Evolutionary conservation across 345 rosid genomes (phyloP), one percentile per base, ranked within the genome.

Genomic region (Camelina hispida): DNA sequence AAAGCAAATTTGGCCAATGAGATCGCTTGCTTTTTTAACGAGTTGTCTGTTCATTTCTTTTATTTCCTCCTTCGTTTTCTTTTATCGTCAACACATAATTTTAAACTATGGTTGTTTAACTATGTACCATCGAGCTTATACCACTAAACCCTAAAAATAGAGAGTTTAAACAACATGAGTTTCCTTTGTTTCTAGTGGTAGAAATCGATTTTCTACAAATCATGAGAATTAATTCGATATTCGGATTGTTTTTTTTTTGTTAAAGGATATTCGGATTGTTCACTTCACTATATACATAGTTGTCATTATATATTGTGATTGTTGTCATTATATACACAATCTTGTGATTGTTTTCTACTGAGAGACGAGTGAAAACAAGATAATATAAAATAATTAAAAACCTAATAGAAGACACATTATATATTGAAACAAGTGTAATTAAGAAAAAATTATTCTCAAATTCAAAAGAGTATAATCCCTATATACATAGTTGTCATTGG

Each of bases 1-100:
- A 74, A 55, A 71, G 71, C 71, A 15, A 70, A 46, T 70, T 55
- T 62, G 61, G 66, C 72, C 72, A 65, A 38, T 71, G 62, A 71
- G 57, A 71, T 72, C 38, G 51, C 68, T 51, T 43, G 47, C 8
- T 40, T 71, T 50, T 14, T 42, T 37, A 28, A 28, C 66, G 9
- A 57, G 56, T 71, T 61, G 56, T 53, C 66, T 57, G 38, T 37
- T 16, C 48, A 47, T 17, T 55, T 64, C 6, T 34, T 62, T 65
- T 55, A 13, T 9, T 55, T 73, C 30, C 7, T 63, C 54, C 66
- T 46, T 54, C 7, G 5, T 16, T 47, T 32, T 18, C 42, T 54
- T 32, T 51, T 44, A 3, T 11, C 5, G 53, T 35, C 65, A 62
- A 16, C 46, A 16, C 55, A 58, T 22, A 14, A 28, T 44, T 52